A percentile compares a stretch with the other conserved stretches of the same genome.
Evolutionary conservation across 352 stramenopile species (phyloP).

Genomic region (Phytophthora sp.): DNA sequence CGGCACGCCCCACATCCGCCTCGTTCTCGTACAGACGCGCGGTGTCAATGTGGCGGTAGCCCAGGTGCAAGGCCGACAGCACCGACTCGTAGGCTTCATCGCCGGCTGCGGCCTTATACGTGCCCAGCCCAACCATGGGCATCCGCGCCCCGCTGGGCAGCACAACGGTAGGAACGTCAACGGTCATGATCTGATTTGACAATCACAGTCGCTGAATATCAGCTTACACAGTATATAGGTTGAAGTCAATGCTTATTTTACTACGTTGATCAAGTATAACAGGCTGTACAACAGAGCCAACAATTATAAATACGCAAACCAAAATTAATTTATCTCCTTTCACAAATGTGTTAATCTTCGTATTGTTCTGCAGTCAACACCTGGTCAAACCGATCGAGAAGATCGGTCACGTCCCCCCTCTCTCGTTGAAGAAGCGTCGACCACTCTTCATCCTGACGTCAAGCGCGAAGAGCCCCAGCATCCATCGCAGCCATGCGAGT

Average conservation of each 20-base stretch:
- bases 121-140: conserved; percentile 48
- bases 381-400: conserved; percentile 22
- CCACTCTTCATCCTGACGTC: conserved; percentile 34
- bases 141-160: conserved; percentile 48
- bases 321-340: not conserved
- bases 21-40: conserved; percentile 89
- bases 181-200: conserved; percentile 24
- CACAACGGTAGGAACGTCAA: conserved; percentile 14
- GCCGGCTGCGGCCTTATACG: conserved; percentile 47
- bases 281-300: no score
- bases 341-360: not conserved
- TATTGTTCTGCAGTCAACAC: not conserved
- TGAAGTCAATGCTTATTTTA: no score
- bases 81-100: conserved; percentile 46
- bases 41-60: conserved; percentile 87
- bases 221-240: not conserved
- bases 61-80: conserved; percentile 54
- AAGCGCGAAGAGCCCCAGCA: conserved; percentile 18
- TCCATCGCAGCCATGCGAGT: conserved; percentile 15
- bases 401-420: conserved; percentile 17
- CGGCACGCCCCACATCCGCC: conserved; percentile 64
- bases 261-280: no score
- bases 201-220: not conserved
- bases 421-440: conserved; percentile 21
- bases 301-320: no score